Conservation (phyloP, 208 protist species). For the Trypanosoma cruzi region DNA sequence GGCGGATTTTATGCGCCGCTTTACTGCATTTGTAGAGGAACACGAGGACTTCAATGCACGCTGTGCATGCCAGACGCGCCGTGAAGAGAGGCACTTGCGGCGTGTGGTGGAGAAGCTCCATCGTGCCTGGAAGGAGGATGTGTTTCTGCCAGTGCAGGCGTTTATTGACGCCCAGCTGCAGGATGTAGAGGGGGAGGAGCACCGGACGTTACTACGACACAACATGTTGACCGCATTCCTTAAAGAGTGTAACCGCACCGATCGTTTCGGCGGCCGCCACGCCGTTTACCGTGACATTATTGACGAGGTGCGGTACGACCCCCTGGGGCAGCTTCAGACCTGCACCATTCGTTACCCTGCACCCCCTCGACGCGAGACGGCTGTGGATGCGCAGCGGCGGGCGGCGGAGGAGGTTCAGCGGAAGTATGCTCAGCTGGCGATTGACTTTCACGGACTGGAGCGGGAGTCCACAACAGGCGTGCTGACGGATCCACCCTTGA, state of each 20-base stretch:
- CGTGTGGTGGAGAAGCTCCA: conserved; percentile 20
- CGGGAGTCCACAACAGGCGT: conserved; percentile 21
- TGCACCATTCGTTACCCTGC: conserved; percentile 17
- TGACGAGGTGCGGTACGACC: conserved; percentile 28
- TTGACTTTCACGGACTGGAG: conserved; percentile 27
- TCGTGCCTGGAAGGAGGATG: conserved; percentile 28
- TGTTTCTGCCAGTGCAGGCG: conserved; percentile 31
- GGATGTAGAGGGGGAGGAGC: neutral
- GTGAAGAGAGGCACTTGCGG: conserved; percentile 3
- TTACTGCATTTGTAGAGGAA: conserved; percentile 12
- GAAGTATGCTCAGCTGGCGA: conserved; percentile 28
- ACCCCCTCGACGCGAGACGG: neutral
- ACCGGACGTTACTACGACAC: neutral
- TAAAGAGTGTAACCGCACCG: conserved; percentile 17
- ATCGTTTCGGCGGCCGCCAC: conserved; percentile 8
- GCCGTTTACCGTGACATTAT: conserved; percentile 31
- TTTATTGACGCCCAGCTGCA: conserved; percentile 25
- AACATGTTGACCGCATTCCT: conserved; percentile 23
- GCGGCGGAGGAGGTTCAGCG: conserved; percentile 18
- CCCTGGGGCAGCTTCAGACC: conserved; percentile 6
- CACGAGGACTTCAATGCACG: conserved; percentile 18
- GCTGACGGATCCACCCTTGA: neutral
- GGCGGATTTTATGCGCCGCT: conserved; percentile 16
- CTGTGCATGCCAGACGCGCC: conserved; percentile 5
- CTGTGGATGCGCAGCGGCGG: conserved; percentile 22